Evolutionary conservation across 73 alveolate genomes (phyloP).

Genomic region (Symbiodinium pilosum): DNA sequence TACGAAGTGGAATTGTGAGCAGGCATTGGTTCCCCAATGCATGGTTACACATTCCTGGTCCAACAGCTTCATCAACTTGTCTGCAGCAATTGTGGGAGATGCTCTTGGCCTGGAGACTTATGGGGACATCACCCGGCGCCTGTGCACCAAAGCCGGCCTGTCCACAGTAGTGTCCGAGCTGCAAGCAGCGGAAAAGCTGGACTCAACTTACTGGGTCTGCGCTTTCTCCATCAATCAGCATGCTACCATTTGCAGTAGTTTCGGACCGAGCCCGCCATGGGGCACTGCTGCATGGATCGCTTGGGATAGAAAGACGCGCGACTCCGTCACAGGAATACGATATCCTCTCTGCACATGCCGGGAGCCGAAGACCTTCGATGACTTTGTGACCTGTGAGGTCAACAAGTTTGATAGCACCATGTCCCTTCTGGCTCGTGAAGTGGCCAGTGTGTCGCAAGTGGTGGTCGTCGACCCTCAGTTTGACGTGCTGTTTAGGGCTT

Average conservation of each 20-base stretch:
- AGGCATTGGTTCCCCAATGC: neutral
- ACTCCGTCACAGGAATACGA: neutral
- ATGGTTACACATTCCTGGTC: constrained; percentile 16
- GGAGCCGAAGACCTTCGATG: neutral
- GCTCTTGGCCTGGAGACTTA: constrained; percentile 3
- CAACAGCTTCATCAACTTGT: neutral
- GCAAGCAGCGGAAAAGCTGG: neutral
- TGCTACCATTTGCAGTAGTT: neutral
- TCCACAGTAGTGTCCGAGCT: neutral
- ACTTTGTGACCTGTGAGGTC: neutral
- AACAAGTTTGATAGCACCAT: constrained; percentile 4
- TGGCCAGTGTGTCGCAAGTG: neutral
- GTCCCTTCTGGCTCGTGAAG: neutral
- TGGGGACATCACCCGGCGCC: neutral
- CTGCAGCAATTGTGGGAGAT: constrained; percentile 8
- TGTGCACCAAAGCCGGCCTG: neutral
- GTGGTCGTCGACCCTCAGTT: neutral
- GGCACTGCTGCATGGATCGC: neutral
- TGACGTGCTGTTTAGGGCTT: neutral
- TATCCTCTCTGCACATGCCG: neutral
- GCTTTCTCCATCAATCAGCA: constrained; percentile 26
- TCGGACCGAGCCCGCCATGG: neutral
- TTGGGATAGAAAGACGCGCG: neutral
- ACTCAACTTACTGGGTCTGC: neutral
- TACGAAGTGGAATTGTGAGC: neutral